Base-by-base conservation (phyloP, 331 rosid species). In the Pyrus hybrid region DNA sequence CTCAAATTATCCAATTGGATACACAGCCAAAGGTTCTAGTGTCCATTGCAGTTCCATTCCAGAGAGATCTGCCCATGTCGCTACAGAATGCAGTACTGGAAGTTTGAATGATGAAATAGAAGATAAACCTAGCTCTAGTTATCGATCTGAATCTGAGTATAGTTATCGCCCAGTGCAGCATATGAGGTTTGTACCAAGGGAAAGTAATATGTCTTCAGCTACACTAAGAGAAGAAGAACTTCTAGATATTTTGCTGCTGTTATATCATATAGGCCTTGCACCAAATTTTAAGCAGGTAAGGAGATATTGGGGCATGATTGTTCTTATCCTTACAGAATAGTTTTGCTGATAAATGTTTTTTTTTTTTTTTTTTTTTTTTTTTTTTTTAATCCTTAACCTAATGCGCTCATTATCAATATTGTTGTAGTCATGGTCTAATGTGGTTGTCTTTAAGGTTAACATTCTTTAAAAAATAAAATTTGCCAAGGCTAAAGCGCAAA, bases 41-140 rank as follows among this genome's bases (percentile, higher is more conserved):
- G 84, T 85, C 66, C 93, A 85, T 76, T 85, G 96, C 79, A 84
- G 83, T 77, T 69, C 94, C 63, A 88, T 90, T 80, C 90, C 91
- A 17, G 98, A 92, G 79, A 86, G 96, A 81, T 78, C 96, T 37
- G 89, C 93, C 81, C 96, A 90, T 81, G 97, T 90, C 60, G 81
- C 91, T 67, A 56, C 93, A 22, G 98, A 91, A 82, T 93, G 96
- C 85, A 90, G 88, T 87, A 84, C 90, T 77, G 88, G 87, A 79
- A 86, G 90, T 76, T 86, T 93, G 88, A 84, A 87, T 76, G 94
- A 88, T 78, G 98, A 91, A 74, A 90, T 91, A 73, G 67, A 87
- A 54, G 93, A 93, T 86, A 93, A 93, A 83, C 97, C 98, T 43
- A 88, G 97, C 84, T 86, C 98, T 73, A 88, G 97, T 72, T 90